Conservation (phyloP, 2,329 filamentous ascomycete genomes). For the Chalara sp. region DNA sequence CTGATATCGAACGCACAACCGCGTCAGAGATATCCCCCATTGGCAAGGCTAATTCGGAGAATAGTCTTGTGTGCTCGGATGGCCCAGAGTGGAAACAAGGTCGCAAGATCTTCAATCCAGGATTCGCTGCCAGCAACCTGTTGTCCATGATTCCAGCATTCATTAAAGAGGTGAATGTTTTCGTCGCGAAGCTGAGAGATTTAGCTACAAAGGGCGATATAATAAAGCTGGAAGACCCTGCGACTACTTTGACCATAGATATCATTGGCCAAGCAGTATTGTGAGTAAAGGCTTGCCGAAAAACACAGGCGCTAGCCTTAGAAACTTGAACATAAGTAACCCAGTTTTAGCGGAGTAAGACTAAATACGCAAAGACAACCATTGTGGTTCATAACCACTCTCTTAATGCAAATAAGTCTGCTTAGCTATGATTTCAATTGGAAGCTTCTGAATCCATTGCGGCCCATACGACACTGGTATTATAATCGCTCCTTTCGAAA, state of each 20-base stretch:
- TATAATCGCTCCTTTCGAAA: conserved; percentile 4
- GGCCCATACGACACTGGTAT: conserved; percentile 2
- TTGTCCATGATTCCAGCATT: conserved; percentile 6
- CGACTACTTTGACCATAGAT: conserved; percentile 5
- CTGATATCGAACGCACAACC: too few relatives aligned
- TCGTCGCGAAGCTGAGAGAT: neutral
- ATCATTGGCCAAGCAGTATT: conserved; percentile 7
- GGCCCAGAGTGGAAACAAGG: conserved; percentile 7
- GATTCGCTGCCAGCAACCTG: conserved; percentile 8
- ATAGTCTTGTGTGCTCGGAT: conserved; percentile 1
- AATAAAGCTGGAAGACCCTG: neutral
- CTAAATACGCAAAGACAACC: too few relatives aligned
- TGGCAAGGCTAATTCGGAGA: too few relatives aligned
- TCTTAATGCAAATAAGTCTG: too few relatives aligned
- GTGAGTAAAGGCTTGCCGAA: neutral
- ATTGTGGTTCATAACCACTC: too few relatives aligned
- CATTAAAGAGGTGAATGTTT: conserved; percentile 7
- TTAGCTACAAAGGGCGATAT: neutral
- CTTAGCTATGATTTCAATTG: neutral
- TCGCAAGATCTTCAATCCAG: conserved; percentile 10
- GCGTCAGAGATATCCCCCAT: too few relatives aligned
- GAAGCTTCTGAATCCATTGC: neutral
- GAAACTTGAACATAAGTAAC: too few relatives aligned
- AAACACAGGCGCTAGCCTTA: neutral
- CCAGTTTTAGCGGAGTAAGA: too few relatives aligned